Percentiles rank a stretch among this genome's conserved stretches.
Evolutionary conservation across 208 protist species (phyloP).

Genomic region (Leptomonas pyrrhocoris): DNA sequence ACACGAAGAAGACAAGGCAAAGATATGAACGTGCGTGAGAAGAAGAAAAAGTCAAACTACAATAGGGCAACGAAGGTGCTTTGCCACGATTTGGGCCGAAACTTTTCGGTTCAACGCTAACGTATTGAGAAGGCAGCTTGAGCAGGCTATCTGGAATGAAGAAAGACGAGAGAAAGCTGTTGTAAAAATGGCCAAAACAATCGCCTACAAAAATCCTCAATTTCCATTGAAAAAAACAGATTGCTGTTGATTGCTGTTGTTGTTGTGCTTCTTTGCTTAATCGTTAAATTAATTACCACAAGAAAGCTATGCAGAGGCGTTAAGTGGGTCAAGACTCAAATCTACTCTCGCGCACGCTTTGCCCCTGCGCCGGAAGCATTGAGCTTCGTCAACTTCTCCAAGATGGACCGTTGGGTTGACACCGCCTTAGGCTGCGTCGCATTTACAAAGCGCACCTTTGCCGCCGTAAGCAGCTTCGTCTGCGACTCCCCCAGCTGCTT

Average conservation of each 20-base stretch:
- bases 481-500: slow-evolving; percentile 47
- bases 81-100: neutral
- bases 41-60: neutral
- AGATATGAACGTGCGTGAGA: neutral
- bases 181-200: too few species aligned
- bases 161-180: too few species aligned
- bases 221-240: neutral
- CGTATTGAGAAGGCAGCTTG: too few species aligned
- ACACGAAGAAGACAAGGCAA: slow-evolving; percentile 2
- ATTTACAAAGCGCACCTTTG: slow-evolving; percentile 65
- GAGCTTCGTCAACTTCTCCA: slow-evolving; percentile 63
- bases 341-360: slow-evolving; percentile 29
- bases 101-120: too few species aligned
- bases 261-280: neutral
- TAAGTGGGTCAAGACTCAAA: neutral
- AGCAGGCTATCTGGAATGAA: too few species aligned
- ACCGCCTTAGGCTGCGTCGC: slow-evolving; percentile 58
- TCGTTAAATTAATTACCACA: neutral
- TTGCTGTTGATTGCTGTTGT: neutral
- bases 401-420: slow-evolving; percentile 63
- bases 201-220: too few species aligned
- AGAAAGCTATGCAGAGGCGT: slow-evolving; percentile 1
- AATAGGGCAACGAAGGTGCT: neutral
- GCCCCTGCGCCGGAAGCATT: slow-evolving; percentile 8
- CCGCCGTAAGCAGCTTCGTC: slow-evolving; percentile 53